Base-by-base conservation (phyloP, 2,329 filamentous ascomycete species). In the Trichoderma sp. region DNA sequence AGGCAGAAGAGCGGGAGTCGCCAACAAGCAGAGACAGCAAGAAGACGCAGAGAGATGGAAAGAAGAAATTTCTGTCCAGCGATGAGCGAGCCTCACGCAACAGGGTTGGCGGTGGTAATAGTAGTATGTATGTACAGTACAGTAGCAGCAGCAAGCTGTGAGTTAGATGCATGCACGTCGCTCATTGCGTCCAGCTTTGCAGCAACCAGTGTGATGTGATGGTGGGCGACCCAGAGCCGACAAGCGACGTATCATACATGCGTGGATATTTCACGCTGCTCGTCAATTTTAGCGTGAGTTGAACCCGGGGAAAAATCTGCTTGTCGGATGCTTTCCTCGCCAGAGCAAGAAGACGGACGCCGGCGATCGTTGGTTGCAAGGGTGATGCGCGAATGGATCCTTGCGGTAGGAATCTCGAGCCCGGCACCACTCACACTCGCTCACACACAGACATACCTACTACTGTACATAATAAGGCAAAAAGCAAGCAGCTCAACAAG, bases 81-180 rank as follows among this genome's bases (percentile, higher is more conserved):
- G 30, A 54, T 50, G 26, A 55, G 41, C 41, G 50, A 63, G 28
- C 48, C 45, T 63, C 50, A 30, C 59, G 50, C 48, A 62, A 41
- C 48, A 63, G 44, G 34, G 34, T 4, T 7, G 6, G 47, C 34
- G 59, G 47, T 62, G 9, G 7, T 28, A 28, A 28, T 28, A 30
- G 7, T 30, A 9, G 1, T 10, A 34, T 34, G 28, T n/a, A n/a
- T n/a, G 30, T 34, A 28, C 28, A 28, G 21, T 28, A 28, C 28
- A 28, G 21, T 28, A 28, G 59, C 19, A 62, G 41, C 41, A 55
- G 21, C 21, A 24, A 24, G 39, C 41, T 3, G 55, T 30, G 55
- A 56, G 39, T 51, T 48, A 39, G 41, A 55, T 62, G 57, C 52
- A 65, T 65, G 63, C 63, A 65, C 51, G 63, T 62, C 63, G 57